These are phyloP conservation scores for Ustilago xerochloae DNA, from an alignment of 1,284 basidiomycete genomes.

Conservation along the genomic window DNA sequence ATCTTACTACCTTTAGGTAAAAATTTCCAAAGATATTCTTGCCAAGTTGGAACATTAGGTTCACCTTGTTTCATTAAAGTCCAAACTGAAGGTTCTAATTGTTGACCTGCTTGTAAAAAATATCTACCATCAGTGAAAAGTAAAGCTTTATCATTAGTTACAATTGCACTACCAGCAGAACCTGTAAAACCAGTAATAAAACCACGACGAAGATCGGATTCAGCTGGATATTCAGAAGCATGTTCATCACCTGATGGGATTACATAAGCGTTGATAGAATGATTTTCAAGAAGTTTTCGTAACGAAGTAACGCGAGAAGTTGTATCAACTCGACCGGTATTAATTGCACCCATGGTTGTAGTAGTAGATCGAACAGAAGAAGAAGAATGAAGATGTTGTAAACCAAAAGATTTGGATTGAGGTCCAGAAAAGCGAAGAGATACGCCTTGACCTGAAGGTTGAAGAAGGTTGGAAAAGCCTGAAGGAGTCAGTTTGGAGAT, in stretches of 20 bases:
- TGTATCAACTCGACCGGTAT: constrained; percentile 61
- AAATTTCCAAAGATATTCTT: constrained; percentile 59
- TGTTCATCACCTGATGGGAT: constrained; percentile 73
- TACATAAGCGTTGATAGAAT: constrained; percentile 63
- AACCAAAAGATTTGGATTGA: constrained; percentile 23
- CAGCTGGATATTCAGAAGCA: constrained; percentile 80
- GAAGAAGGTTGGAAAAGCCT: constrained; percentile 11
- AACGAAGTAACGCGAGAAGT: constrained; percentile 53
- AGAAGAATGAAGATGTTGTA: constrained; percentile 25
- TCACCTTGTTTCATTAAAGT: constrained; percentile 85
- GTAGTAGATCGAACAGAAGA: constrained; percentile 15
- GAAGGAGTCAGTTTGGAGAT: constrained; percentile 17
- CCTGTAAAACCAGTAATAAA: constrained; percentile 93
- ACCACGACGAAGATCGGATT: constrained; percentile 79
- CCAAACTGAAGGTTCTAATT: constrained; percentile 87
- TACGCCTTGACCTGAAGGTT: constrained; percentile 10
- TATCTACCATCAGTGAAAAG: constrained; percentile 95
- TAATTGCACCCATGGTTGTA: constrained; percentile 60
- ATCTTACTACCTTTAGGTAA: constrained; percentile 49
- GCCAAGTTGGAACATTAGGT: constrained; percentile 87
- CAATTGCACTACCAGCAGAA: constrained; percentile 83
- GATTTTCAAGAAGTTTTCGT: constrained; percentile 54
- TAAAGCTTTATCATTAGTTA: constrained; percentile 73
- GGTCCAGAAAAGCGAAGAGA: constrained; percentile 27
- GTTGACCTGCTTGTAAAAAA: constrained; percentile 88